phyloP scores from a whole-genome alignment of 2,329 filamentous ascomycete genomes.

The Trichoderma sp. region DNA sequence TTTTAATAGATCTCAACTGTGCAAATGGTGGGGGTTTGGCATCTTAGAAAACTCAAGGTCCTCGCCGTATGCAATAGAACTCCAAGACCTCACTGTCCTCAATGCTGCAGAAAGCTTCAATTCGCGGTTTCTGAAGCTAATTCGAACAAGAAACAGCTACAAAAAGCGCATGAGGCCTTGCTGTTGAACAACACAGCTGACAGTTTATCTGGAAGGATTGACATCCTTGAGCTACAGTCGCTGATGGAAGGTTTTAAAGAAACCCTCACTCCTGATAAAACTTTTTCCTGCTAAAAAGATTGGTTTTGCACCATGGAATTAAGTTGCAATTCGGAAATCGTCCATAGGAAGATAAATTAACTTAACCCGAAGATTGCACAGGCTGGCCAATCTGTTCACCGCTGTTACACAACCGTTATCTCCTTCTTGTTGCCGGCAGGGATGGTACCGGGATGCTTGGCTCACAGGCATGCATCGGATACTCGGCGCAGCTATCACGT shows the following conservation, averaged over 20 bases:
- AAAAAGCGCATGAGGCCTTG: background rate
- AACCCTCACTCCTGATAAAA: no score
- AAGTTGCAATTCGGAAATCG: no score
- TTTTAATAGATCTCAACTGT: background rate
- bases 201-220: no score
- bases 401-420: background rate
- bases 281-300: no score
- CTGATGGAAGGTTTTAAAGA: no score
- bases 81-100: background rate
- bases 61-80: background rate
- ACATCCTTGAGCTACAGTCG: no score
- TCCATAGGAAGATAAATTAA: no score
- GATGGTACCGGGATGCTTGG: background rate
- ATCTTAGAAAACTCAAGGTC: background rate
- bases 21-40: background rate
- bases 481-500: background rate
- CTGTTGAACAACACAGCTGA: background rate
- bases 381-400: background rate
- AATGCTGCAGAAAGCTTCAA: background rate
- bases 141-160: background rate
- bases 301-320: no score
- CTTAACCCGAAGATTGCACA: background rate
- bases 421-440: background rate
- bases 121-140: background rate
- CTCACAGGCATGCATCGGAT: background rate